phyloP scores from a whole-genome alignment of 2,329 filamentous ascomycete genomes.

The Botrytis elliptica region DNA sequence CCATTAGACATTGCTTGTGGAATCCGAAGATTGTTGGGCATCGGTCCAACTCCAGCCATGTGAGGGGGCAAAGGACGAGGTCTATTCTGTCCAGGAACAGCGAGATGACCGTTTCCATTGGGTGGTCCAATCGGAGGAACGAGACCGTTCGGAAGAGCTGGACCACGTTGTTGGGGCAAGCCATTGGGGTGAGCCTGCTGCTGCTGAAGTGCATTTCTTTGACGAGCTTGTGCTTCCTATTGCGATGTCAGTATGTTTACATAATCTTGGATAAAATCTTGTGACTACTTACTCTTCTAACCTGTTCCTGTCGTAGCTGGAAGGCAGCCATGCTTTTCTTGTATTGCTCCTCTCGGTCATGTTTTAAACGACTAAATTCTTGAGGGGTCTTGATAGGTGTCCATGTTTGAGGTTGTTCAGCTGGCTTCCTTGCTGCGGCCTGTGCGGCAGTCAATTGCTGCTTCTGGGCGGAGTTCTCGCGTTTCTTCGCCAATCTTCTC shows the following conservation, averaged over 20 bases:
- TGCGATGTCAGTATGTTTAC: constrained; percentile 33
- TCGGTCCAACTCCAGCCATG: constrained; percentile 39
- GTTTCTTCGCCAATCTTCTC: constrained; percentile 92
- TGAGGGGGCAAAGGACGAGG: constrained; percentile 34
- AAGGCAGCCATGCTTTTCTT: constrained; percentile 57
- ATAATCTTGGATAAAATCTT: not conserved
- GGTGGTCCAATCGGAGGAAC: constrained; percentile 29
- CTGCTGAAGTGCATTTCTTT: constrained; percentile 28
- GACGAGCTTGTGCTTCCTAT: constrained; percentile 43
- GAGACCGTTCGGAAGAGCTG: constrained; percentile 29
- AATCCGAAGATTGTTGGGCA: constrained; percentile 35
- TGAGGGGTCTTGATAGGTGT: constrained; percentile 64
- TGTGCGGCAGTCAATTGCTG: constrained; percentile 77
- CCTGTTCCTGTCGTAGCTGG: constrained; percentile 42
- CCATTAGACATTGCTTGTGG: constrained; percentile 52
- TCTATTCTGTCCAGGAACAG: constrained; percentile 36
- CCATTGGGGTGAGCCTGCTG: constrained; percentile 26
- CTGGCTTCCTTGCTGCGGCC: constrained; percentile 78
- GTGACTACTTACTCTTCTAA: constrained; percentile 51
- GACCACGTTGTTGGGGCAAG: constrained; percentile 24
- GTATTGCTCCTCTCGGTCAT: constrained; percentile 75
- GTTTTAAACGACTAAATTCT: constrained; percentile 86
- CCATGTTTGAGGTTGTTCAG: constrained; percentile 58
- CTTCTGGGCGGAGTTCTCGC: constrained; percentile 82
- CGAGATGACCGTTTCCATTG: constrained; percentile 22